Evolutionary conservation across 768 basidiomycete genomes (phyloP).

Genomic region (Clitopilus hobsonii): DNA sequence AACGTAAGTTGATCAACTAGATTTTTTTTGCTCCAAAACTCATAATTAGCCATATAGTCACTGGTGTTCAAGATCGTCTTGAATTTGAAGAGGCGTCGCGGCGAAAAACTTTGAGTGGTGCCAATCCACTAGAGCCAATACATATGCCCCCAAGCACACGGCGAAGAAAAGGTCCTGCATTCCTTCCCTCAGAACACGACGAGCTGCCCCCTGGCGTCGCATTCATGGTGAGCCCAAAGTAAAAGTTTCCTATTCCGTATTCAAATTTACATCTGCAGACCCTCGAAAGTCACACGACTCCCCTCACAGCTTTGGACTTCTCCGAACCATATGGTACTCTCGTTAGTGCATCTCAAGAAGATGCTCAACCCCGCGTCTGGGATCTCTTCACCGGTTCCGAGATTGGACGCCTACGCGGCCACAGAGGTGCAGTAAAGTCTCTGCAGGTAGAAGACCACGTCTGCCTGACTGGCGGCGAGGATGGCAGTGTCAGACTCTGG

Average conservation of each 20-base stretch:
- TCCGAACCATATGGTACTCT: constrained; percentile 95
- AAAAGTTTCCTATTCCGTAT: constrained; percentile 4
- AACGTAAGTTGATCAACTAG: constrained; percentile 51
- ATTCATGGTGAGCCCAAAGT: constrained; percentile 72
- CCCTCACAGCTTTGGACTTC: constrained; percentile 88
- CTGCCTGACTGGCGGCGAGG: constrained; percentile 87
- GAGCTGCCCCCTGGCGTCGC: constrained; percentile 92
- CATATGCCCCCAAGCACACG: constrained; percentile 59
- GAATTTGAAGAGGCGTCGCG: constrained; percentile 56
- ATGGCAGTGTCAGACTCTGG: constrained; percentile 85
- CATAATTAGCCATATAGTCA: constrained; percentile 52
- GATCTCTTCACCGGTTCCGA: constrained; percentile 88
- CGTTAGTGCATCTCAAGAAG: constrained; percentile 83
- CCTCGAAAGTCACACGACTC: constrained; percentile 72
- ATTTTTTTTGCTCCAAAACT: background rate
- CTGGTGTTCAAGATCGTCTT: constrained; percentile 84
- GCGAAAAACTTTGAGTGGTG: constrained; percentile 15
- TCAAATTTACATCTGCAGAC: constrained; percentile 46
- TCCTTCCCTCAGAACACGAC: constrained; percentile 95
- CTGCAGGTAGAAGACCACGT: constrained; percentile 90
- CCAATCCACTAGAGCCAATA: constrained; percentile 29
- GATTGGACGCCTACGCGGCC: constrained; percentile 80
- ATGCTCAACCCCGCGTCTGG: constrained; percentile 88
- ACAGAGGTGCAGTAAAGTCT: constrained; percentile 77
- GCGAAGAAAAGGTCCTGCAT: constrained; percentile 82